A percentile compares a stretch with the other conserved stretches of the same genome.
phyloP scores from a whole-genome alignment of 805 yeast species.

The Cyberlindnera nakhonratchasimensis region DNA sequence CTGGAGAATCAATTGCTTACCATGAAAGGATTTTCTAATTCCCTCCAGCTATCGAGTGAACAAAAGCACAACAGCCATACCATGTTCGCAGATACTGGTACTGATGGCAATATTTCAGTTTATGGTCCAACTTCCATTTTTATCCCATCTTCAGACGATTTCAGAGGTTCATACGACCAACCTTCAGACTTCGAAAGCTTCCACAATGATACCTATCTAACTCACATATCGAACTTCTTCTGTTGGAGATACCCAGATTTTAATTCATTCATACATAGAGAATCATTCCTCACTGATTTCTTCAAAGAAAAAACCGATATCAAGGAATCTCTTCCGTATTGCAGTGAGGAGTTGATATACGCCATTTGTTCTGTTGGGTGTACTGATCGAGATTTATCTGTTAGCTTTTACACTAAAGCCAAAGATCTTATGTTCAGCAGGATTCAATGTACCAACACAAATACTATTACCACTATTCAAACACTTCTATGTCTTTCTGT shows the following conservation, averaged over 20 bases:
- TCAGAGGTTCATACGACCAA: background rate
- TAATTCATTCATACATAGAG: background rate
- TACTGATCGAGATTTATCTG: background rate
- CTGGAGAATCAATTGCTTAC: background rate
- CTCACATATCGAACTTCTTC: background rate
- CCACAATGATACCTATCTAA: background rate
- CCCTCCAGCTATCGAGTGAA: background rate
- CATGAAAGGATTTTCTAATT: background rate
- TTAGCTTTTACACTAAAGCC: background rate
- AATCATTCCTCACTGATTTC: background rate
- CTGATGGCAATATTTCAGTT: background rate
- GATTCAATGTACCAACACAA: background rate
- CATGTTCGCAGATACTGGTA: background rate
- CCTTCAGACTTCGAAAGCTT: background rate
- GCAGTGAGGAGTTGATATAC: background rate
- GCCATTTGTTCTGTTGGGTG: background rate
- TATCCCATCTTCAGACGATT: background rate
- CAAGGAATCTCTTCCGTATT: background rate
- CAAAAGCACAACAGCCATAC: background rate
- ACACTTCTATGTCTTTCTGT: background rate
- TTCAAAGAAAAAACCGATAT: background rate
- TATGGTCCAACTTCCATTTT: background rate
- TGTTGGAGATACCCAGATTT: background rate
- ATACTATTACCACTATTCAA: background rate
- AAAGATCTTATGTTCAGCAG: background rate